Evolutionary conservation across 2,329 filamentous ascomycete species (phyloP).

Genomic region (Hypoxylon rubiginosum): DNA sequence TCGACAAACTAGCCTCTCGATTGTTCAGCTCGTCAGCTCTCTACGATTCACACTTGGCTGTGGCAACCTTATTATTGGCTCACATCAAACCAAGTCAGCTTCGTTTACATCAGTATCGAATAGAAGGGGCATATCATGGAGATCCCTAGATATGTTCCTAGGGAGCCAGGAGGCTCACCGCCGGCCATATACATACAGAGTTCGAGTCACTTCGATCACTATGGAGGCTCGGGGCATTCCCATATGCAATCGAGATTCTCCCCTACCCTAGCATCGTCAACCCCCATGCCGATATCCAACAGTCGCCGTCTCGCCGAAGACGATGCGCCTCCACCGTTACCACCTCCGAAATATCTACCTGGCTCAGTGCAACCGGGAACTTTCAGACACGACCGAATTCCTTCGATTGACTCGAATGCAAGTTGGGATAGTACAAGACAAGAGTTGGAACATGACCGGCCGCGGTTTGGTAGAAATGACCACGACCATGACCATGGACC

Average conservation of each 20-base stretch:
- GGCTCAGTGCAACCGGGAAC: conserved; percentile 45
- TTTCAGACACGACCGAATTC: conserved; percentile 46
- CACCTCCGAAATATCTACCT: conserved; percentile 53
- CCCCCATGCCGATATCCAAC: conserved; percentile 56
- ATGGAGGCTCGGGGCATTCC: conserved; percentile 43
- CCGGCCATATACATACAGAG: conserved; percentile 51
- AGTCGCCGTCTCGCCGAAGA: conserved; percentile 50
- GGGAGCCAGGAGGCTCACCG: conserved; percentile 50
- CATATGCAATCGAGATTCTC: conserved; percentile 50
- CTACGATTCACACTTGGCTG: conserved; percentile 25
- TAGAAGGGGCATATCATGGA: conserved; percentile 45
- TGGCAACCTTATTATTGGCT: conserved; percentile 43
- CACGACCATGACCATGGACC: conserved; percentile 38
- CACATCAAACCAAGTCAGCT: conserved; percentile 36
- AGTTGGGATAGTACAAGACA: conserved; percentile 49
- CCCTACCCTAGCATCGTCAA: conserved; percentile 51
- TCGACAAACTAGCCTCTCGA: conserved; percentile 16
- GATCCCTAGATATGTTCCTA: conserved; percentile 49
- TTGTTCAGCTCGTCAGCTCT: conserved; percentile 36
- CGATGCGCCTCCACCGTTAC: conserved; percentile 54
- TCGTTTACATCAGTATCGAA: conserved; percentile 19
- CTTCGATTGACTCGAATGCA: conserved; percentile 49
- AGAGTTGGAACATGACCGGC: conserved; percentile 45
- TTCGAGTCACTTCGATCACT: conserved; percentile 45
- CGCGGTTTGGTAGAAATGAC: conserved; percentile 41